phyloP scores from a whole-genome alignment of 495 filamentous ascomycete species.

The Neurospora sp. region DNA sequence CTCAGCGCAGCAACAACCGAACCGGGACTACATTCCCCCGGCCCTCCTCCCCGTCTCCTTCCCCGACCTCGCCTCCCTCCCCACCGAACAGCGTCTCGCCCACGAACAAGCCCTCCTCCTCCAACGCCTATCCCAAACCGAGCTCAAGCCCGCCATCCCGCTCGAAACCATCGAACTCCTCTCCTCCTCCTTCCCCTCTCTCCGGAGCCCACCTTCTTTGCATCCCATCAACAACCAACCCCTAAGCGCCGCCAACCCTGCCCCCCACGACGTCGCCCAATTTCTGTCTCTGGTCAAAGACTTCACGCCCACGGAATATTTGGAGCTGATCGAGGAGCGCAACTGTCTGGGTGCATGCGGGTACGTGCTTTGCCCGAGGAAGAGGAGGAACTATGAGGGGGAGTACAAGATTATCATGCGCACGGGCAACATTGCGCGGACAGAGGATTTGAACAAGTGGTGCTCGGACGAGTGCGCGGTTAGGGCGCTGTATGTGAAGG shows the following conservation, averaged over 20 bases:
- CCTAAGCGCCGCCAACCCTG: slow-evolving; percentile 49
- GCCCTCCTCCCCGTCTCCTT: slow-evolving; percentile 11
- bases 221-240: slow-evolving; percentile 13
- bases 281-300: slow-evolving; percentile 50
- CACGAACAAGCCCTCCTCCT: slow-evolving; percentile 66
- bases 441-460: slow-evolving; percentile 71
- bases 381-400: slow-evolving; percentile 7
- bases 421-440: slow-evolving; percentile 35
- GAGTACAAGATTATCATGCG: slow-evolving; percentile 9
- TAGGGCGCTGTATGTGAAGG: slow-evolving; percentile 70
- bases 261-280: slow-evolving; percentile 40
- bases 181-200: slow-evolving; percentile 52
- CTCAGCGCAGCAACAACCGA: slow-evolving; percentile 3
- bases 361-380: slow-evolving; percentile 79
- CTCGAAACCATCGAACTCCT: slow-evolving; percentile 53
- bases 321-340: slow-evolving; percentile 75
- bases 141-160: slow-evolving; percentile 46
- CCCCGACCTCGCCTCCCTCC: slow-evolving; percentile 8
- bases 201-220: slow-evolving; percentile 15
- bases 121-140: slow-evolving; percentile 53
- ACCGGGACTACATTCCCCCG: slow-evolving; percentile 17
- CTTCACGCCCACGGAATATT: slow-evolving; percentile 84
- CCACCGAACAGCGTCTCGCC: not conserved
- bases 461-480: slow-evolving; percentile 72
- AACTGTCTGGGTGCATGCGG: slow-evolving; percentile 72